Evolutionary conservation across 371 early-diverging fungal species (phyloP), one percentile per base, ranked within the genome.

Genomic region (Mucor velutinosus): DNA sequence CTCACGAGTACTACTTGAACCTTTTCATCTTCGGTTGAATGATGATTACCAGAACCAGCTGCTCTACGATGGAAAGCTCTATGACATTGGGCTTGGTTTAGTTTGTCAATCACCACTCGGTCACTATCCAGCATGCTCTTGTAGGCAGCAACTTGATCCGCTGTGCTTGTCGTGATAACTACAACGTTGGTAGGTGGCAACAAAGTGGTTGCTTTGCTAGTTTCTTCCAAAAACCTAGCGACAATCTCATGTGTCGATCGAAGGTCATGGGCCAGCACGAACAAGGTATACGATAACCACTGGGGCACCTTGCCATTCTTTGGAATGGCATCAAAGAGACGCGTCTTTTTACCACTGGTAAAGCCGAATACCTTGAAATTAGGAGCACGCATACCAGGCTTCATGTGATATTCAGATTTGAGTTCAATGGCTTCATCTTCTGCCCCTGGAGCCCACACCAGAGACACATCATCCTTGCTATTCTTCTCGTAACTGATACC

Each of bases 81-180:
- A 60, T 82, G 82, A 14, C 80, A 79, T 37, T 79, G 82, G 29
- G 79, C 75, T 51, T 73, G 73, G 45, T 82, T 82, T 23, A 82
- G 58, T 25, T 82, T 82, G 56, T 82, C 80, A 19, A 82, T 60
- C 14, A 79, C 66, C 12, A 82, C 61, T 5, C 53, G 29, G 8
- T 78, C 70, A n/a, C 66, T 65, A 21, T 69, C 62, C 12, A 70
- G 14, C 6, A 60, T 27, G 1, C 25, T n/a, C n/a, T 67, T 61
- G 45, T 59, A 68, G 7, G 57, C 17, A 4, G 68, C 66, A 0
- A 79, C 64, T 25, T 66, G 72, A 37, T 75, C 76, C 12, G 73
- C 74, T 1, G 77, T 73, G n/a, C 74, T 75, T 19, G 80, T 80
- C 0, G 80, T 80, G 6, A 76, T 63, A 6, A 77, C 61, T 4